These are phyloP conservation scores for Boechera retrofracta DNA, from an alignment of 345 rosid species.

Conservation along the genomic window DNA sequence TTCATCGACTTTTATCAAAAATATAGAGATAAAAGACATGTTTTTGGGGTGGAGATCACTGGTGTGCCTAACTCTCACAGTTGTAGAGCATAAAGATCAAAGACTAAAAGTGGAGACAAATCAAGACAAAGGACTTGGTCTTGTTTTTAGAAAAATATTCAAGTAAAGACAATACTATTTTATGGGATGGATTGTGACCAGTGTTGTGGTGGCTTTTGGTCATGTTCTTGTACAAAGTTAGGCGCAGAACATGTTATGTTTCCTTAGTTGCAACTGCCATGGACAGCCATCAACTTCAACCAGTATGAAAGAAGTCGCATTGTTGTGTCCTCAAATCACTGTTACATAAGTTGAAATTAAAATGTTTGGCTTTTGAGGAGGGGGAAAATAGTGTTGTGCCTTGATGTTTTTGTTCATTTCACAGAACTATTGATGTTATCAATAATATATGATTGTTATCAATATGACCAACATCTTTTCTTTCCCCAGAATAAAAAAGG, in stretches of 20 bases:
- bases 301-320: conserved; percentile 26
- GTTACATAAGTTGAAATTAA: conserved; percentile 22
- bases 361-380: neutral
- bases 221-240: conserved; percentile 36
- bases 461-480: conserved; percentile 3
- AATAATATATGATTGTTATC: neutral
- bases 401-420: conserved; percentile 6
- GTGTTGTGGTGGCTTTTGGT: conserved; percentile 41
- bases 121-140: conserved; percentile 27
- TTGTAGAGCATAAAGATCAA: conserved; percentile 22
- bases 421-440: conserved; percentile 2
- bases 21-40: neutral
- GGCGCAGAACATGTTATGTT: conserved; percentile 43
- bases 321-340: conserved; percentile 24
- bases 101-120: conserved; percentile 18
- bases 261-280: conserved; percentile 30
- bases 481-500: neutral
- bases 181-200: conserved; percentile 35
- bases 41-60: conserved; percentile 15
- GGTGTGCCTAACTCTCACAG: conserved; percentile 37
- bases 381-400: conserved; percentile 9
- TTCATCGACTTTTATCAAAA: neutral
- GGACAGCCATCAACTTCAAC: conserved; percentile 36
- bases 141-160: neutral
- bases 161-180: conserved; percentile 27